These are phyloP conservation scores for Tetracladium marchalianum DNA, from an alignment of 495 filamentous ascomycete genomes.

Conservation along the genomic window DNA sequence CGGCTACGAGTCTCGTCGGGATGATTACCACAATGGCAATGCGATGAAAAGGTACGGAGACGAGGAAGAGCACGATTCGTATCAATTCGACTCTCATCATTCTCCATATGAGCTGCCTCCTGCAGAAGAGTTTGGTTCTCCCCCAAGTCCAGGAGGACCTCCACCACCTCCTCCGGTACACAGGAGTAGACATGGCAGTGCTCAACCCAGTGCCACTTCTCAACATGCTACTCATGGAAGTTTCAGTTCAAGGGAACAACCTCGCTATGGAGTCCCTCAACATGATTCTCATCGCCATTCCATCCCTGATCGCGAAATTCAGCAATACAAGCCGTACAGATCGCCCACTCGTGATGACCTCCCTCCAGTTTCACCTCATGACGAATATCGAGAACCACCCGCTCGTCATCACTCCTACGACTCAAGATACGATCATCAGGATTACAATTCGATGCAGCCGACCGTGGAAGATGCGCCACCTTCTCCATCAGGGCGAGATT, in stretches of 20 bases:
- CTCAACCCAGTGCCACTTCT: conserved; percentile 11
- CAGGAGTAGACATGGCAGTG: conserved; percentile 10
- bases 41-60: conserved; percentile 9
- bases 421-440: conserved; percentile 26
- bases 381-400: conserved; percentile 14
- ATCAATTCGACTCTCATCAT: conserved; percentile 9
- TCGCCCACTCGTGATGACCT: conserved; percentile 10
- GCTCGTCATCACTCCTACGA: conserved; percentile 41
- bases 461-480: conserved; percentile 58
- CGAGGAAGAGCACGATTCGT: conserved; percentile 4
- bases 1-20: conserved; percentile 9
- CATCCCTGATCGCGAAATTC: conserved; percentile 8
- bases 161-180: conserved; percentile 21
- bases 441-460: conserved; percentile 50
- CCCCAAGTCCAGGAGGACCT: conserved; percentile 18
- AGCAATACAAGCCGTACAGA: conserved; percentile 13
- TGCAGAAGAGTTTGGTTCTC: conserved; percentile 11
- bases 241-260: conserved; percentile 6
- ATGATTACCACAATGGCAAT: conserved; percentile 6
- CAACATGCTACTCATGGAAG: conserved; percentile 5
- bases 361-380: conserved; percentile 5
- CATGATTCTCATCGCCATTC: conserved; percentile 16
- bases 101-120: conserved; percentile 12
- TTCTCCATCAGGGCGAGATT: conserved; percentile 25
- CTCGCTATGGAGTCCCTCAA: conserved; percentile 3